Evolutionary conservation across 768 basidiomycete genomes (phyloP).

Genomic region (Gloeopeniophorella convolvens): DNA sequence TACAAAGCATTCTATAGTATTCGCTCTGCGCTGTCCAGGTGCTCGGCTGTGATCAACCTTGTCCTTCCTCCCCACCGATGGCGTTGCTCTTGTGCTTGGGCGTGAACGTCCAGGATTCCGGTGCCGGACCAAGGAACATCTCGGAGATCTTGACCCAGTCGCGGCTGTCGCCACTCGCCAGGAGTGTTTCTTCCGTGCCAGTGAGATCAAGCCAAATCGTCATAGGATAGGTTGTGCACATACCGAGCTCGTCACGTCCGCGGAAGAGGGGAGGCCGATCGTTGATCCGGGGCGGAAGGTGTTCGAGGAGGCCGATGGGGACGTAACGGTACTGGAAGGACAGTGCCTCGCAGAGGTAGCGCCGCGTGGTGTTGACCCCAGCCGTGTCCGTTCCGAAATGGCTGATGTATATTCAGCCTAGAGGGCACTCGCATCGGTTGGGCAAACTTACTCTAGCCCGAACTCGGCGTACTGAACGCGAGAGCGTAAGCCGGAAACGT

Average conservation of each 20-base stretch:
- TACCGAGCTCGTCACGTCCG: conserved; percentile 85
- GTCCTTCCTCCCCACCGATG: conserved; percentile 48
- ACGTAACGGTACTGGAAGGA: conserved; percentile 97
- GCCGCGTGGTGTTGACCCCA: conserved; percentile 84
- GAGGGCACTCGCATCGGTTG: too few species aligned
- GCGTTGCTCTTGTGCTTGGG: conserved; percentile 96
- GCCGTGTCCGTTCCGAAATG: conserved; percentile 85
- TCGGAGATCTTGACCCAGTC: conserved; percentile 94
- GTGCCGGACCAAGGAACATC: conserved; percentile 89
- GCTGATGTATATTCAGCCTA: too few species aligned
- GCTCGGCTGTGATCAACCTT: conserved; percentile 38
- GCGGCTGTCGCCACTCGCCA: conserved; percentile 69
- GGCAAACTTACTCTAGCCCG: conserved; percentile 57
- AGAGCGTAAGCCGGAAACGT: not conserved
- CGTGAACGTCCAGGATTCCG: conserved; percentile 76
- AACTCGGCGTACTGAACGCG: conserved; percentile 81
- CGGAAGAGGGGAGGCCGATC: conserved; percentile 85
- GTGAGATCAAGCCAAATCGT: conserved; percentile 5
- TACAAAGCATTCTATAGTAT: not conserved
- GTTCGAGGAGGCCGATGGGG: conserved; percentile 87
- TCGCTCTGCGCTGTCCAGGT: not conserved
- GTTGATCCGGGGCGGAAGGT: conserved; percentile 74
- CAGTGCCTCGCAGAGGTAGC: conserved; percentile 92
- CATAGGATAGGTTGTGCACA: conserved; percentile 24
- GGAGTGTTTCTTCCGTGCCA: conserved; percentile 58